phyloP scores from a whole-genome alignment of 2,329 filamentous ascomycete species.

The Alternaria consortialis region DNA sequence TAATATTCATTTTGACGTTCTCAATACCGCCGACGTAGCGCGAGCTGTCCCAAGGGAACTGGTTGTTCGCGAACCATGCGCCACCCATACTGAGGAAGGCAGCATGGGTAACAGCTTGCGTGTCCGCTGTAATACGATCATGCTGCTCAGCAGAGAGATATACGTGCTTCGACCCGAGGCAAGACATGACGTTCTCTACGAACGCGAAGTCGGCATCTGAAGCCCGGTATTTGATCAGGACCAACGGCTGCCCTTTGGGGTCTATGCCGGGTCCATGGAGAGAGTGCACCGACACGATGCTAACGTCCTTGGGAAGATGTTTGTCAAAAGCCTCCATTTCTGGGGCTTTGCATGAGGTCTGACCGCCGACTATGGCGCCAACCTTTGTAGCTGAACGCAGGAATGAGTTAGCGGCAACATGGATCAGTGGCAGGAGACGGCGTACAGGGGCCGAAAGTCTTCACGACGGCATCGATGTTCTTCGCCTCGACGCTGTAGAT shows the following conservation, averaged over 20 bases:
- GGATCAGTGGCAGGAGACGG: constrained; percentile 23
- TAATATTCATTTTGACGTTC: constrained; percentile 99
- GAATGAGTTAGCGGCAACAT: constrained; percentile 14
- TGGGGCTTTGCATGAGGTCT: constrained; percentile 97
- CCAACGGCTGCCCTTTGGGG: constrained; percentile 86
- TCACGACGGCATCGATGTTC: constrained; percentile 85
- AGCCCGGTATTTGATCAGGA: constrained; percentile 92
- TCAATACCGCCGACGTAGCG: constrained; percentile 97
- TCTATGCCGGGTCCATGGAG: constrained; percentile 93
- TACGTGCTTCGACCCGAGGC: constrained; percentile 85
- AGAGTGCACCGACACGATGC: constrained; percentile 95
- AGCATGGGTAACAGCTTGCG: constrained; percentile 96
- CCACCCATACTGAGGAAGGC: constrained; percentile 97
- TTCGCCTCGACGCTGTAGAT: constrained; percentile 98
- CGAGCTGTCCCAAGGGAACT: constrained; percentile 97
- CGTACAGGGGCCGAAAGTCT: constrained; percentile 91
- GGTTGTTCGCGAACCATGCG: constrained; percentile 92
- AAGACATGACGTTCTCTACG: constrained; percentile 82
- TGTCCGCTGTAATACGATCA: constrained; percentile 97
- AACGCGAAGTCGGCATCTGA: constrained; percentile 78
- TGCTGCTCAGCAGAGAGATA: constrained; percentile 87
- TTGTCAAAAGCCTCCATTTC: constrained; percentile 94
- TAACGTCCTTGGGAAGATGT: constrained; percentile 85
- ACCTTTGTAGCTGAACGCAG: constrained; percentile 80
- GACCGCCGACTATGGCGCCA: constrained; percentile 93